These are phyloP conservation scores for Hortiboletus campestris DNA, from an alignment of 768 basidiomycete genomes.

Conservation along the genomic window DNA sequence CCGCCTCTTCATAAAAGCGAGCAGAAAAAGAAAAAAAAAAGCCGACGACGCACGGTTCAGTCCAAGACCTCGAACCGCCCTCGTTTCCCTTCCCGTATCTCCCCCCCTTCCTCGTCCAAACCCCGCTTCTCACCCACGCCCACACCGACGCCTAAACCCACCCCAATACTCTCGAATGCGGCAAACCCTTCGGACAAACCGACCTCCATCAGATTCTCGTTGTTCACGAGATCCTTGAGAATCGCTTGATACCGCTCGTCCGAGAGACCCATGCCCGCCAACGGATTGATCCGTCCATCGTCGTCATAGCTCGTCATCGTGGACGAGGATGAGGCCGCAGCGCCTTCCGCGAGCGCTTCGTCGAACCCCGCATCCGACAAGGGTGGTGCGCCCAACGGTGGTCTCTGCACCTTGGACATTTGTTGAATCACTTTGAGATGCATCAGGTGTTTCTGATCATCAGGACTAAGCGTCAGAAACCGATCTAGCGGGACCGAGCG, in stretches of 20 bases:
- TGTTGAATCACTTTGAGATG: constrained; percentile 86
- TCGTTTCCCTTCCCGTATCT: constrained; percentile 48
- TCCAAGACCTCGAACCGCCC: constrained; percentile 63
- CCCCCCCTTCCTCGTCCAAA: constrained; percentile 38
- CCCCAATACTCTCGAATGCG: constrained; percentile 17
- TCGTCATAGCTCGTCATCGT: constrained; percentile 32
- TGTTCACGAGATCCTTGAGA: constrained; percentile 67
- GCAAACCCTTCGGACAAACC: constrained; percentile 30
- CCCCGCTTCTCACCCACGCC: constrained; percentile 36
- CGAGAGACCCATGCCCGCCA: constrained; percentile 83
- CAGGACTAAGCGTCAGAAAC: neutral
- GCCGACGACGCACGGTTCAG: constrained; percentile 27
- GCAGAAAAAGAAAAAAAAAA: too few species aligned
- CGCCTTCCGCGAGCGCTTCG: constrained; percentile 49
- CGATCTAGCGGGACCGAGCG: neutral
- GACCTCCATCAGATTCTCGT: constrained; percentile 54
- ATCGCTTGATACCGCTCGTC: constrained; percentile 87
- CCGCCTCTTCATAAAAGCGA: neutral
- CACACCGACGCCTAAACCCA: constrained; percentile 9
- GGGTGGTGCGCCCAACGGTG: constrained; percentile 65
- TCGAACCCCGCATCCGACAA: constrained; percentile 53
- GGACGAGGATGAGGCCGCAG: constrained; percentile 20
- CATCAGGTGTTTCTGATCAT: constrained; percentile 72
- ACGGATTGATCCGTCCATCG: constrained; percentile 70
- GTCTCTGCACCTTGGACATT: constrained; percentile 57